Conservation (phyloP, 2,329 filamentous ascomycete species). For the Xylariales sp. region DNA sequence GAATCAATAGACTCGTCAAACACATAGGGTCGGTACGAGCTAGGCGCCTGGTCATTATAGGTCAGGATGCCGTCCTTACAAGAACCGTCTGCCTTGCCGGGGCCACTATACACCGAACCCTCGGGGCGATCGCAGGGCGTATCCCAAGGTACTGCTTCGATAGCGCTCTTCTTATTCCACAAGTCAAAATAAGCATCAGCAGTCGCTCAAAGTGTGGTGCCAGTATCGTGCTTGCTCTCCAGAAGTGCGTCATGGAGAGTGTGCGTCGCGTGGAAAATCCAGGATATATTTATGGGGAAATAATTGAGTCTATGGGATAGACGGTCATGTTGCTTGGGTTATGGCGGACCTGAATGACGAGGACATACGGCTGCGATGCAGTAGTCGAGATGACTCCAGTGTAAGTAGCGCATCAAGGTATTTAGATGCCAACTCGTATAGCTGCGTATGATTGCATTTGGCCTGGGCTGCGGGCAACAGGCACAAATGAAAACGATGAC, state of each 20-base stretch:
- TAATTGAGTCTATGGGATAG: constrained; percentile 27
- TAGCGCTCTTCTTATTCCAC: constrained; percentile 27
- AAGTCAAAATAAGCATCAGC: constrained; percentile 33
- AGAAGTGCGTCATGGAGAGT: constrained; percentile 27
- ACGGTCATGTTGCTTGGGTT: constrained; percentile 17
- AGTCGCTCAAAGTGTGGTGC: constrained; percentile 23
- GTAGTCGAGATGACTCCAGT: constrained; percentile 23
- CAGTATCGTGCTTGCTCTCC: constrained; percentile 24
- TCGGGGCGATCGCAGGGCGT: constrained; percentile 29
- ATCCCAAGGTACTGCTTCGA: constrained; percentile 27
- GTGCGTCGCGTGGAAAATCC: constrained; percentile 32
- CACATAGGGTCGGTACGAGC: constrained; percentile 12
- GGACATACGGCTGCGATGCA: constrained; percentile 20
- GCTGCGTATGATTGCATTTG: constrained; percentile 13
- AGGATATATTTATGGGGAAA: constrained; percentile 28
- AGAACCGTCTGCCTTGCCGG: constrained; percentile 19
- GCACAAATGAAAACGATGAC: neutral
- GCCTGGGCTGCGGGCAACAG: neutral
- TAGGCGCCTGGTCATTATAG: constrained; percentile 13
- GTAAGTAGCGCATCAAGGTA: constrained; percentile 19
- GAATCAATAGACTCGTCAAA: constrained; percentile 13
- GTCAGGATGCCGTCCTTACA: constrained; percentile 18
- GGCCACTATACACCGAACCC: constrained; percentile 22
- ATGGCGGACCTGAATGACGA: constrained; percentile 32
- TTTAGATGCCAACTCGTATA: constrained; percentile 17